These are phyloP conservation scores for Lachnellula cervina DNA, from an alignment of 2,329 filamentous ascomycete species.

Conservation along the genomic window DNA sequence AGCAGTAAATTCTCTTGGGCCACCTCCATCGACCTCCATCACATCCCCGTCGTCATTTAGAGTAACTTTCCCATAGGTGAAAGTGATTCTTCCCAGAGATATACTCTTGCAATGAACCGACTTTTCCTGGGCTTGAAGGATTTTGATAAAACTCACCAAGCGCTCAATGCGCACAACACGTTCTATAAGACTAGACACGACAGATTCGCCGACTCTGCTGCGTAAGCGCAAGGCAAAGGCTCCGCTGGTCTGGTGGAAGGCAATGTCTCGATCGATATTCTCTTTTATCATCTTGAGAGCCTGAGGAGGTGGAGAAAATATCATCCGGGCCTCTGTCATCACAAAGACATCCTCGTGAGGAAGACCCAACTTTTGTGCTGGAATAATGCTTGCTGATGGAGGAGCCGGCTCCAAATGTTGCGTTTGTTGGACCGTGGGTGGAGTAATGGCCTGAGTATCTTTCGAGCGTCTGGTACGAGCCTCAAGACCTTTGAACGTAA, in stretches of 20 bases:
- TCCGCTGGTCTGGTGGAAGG: conserved; percentile 26
- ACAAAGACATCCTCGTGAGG: conserved; percentile 24
- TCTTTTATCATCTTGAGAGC: conserved; percentile 25
- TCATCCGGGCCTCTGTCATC: conserved; percentile 30
- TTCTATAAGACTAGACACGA: conserved; percentile 27
- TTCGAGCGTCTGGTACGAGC: neutral
- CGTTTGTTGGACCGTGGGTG: neutral
- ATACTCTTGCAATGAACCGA: conserved; percentile 54
- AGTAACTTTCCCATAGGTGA: conserved; percentile 53
- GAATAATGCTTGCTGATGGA: neutral
- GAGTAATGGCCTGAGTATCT: neutral
- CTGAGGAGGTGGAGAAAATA: conserved; percentile 21
- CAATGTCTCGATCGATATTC: conserved; percentile 30
- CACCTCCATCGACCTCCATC: conserved; percentile 13
- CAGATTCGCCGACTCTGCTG: conserved; percentile 27
- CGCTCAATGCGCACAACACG: conserved; percentile 56
- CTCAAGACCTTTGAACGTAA: conserved; percentile 45
- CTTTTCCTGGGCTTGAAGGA: conserved; percentile 52
- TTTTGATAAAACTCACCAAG: conserved; percentile 64
- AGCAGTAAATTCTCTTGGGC: conserved; percentile 42
- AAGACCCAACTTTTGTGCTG: neutral
- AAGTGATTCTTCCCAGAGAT: conserved; percentile 58
- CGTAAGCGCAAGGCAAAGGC: conserved; percentile 30
- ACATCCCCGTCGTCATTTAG: conserved; percentile 17
- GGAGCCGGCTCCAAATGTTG: neutral